These are phyloP conservation scores for Neurospora tetrasperma DNA, from an alignment of 495 filamentous ascomycete species.

Conservation along the genomic window DNA sequence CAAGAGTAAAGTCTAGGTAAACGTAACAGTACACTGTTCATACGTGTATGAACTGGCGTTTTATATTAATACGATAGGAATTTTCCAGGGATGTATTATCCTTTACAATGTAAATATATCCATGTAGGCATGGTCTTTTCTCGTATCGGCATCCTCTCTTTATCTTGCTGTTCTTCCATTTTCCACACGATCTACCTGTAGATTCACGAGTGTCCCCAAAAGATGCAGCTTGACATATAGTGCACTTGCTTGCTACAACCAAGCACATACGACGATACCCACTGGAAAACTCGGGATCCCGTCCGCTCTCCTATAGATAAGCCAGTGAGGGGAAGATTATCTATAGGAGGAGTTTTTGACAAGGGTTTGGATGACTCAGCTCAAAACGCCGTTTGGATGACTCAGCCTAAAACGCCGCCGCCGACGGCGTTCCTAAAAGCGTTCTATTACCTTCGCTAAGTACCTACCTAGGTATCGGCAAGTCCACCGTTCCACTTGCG, in stretches of 20 bases:
- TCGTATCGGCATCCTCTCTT: neutral
- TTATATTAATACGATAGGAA: neutral
- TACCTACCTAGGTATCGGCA: too few species aligned
- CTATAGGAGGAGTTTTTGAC: too few species aligned
- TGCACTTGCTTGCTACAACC: fast-evolving
- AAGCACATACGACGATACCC: neutral
- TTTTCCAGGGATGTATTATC: neutral
- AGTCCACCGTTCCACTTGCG: too few species aligned
- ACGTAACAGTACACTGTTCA: neutral
- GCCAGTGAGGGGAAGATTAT: too few species aligned
- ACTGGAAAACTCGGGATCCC: neutral
- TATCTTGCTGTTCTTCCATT: neutral
- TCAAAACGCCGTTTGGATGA: too few species aligned
- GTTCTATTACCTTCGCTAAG: too few species aligned
- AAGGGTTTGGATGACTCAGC: too few species aligned
- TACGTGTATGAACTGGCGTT: neutral
- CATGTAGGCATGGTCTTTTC: neutral
- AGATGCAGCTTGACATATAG: neutral
- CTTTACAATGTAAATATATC: neutral
- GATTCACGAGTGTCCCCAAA: neutral
- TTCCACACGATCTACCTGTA: neutral
- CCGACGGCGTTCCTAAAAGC: too few species aligned
- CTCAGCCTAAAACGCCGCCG: too few species aligned
- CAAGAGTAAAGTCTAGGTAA: neutral
- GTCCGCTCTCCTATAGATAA: too few species aligned